Conservation (phyloP, 2,329 filamentous ascomycete species). For the Xylaria sp. region DNA sequence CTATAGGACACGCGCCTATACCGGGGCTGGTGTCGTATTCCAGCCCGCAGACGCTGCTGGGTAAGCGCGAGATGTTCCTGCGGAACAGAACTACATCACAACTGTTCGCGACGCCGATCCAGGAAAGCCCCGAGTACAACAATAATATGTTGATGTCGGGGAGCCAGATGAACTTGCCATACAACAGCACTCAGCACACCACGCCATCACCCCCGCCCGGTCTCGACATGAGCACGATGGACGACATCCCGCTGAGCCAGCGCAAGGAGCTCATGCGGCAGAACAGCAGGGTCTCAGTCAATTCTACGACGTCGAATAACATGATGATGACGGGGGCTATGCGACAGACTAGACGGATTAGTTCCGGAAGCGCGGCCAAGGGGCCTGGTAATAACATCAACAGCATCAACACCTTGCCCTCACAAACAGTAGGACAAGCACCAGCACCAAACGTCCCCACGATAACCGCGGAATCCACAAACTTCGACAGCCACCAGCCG, state of each 20-base stretch:
- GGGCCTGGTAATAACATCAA: no score
- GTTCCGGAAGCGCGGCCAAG: slow-evolving; percentile 8
- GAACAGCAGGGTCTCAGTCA: slow-evolving; percentile 47
- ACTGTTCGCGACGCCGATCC: slow-evolving; percentile 39
- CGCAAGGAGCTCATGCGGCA: slow-evolving; percentile 67
- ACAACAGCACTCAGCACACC: slow-evolving; percentile 48
- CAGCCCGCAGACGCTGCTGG: slow-evolving; percentile 62
- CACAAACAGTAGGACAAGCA: no score
- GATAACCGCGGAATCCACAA: slow-evolving; percentile 43
- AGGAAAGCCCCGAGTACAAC: slow-evolving; percentile 33
- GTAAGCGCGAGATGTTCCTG: slow-evolving; percentile 60
- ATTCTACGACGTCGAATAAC: slow-evolving; percentile 28
- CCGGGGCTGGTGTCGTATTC: slow-evolving; percentile 57
- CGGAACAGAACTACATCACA: slow-evolving; percentile 57
- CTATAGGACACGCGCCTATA: slow-evolving; percentile 36
- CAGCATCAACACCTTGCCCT: no score
- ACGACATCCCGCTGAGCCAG: slow-evolving; percentile 75
- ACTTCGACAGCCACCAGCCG: slow-evolving; percentile 63
- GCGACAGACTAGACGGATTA: slow-evolving; percentile 6
- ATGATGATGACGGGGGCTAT: no score
- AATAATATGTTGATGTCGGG: slow-evolving; percentile 34
- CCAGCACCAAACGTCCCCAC: slow-evolving; percentile 25
- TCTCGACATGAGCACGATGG: no score
- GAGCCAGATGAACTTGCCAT: slow-evolving; percentile 51
- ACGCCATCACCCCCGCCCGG: slow-evolving; percentile 46